Evolutionary conservation across 371 early-diverging fungal species (phyloP).

Genomic region (Apophysomyces trapeziformis): DNA sequence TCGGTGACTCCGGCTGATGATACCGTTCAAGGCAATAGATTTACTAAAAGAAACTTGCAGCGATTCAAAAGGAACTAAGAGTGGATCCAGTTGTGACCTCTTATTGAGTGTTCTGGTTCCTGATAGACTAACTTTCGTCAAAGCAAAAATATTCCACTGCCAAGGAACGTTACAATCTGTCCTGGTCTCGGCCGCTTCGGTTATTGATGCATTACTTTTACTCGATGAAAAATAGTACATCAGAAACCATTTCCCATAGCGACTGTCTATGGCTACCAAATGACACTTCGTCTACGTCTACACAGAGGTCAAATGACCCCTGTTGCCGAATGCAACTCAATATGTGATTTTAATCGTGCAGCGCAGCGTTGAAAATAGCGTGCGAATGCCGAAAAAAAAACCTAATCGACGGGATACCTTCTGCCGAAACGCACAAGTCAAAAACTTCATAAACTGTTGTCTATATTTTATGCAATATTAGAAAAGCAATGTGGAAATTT

Average conservation of each 20-base stretch:
- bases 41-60: background rate
- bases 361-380: background rate
- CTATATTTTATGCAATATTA: background rate
- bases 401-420: background rate
- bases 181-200: background rate
- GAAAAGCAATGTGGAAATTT: no score
- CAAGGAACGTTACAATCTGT: no score
- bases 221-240: no score
- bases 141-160: no score
- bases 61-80: background rate
- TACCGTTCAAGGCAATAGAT: background rate
- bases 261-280: slow-evolving; percentile 1
- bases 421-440: background rate
- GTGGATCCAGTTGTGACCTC: no score
- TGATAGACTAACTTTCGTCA: no score
- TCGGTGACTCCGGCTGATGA: no score
- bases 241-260: no score
- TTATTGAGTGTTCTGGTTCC: no score
- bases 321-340: background rate
- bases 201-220: background rate
- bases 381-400: background rate
- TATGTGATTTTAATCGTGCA: slow-evolving; percentile 1
- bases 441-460: background rate
- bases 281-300: background rate
- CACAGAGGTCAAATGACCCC: slow-evolving; percentile 7